Percentiles rank a stretch among this genome's conserved stretches.
Evolutionary conservation across 768 basidiomycete genomes (phyloP).

Genomic region (Leccinum subgranulosum): DNA sequence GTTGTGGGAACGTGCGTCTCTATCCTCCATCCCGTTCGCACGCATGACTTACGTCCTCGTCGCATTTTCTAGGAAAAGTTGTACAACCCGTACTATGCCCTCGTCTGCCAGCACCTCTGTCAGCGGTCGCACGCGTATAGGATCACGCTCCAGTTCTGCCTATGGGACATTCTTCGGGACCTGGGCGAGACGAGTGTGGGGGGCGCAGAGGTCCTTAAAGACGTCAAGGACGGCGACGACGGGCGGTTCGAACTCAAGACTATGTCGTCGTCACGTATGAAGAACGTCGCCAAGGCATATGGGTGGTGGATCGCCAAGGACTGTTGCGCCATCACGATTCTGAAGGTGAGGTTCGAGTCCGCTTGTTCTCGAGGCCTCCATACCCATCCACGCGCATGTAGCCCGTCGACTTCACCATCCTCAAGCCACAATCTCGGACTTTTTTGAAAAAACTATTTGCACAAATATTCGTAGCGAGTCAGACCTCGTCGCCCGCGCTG

Average conservation of each 20-base stretch:
- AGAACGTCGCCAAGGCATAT: constrained; percentile 80
- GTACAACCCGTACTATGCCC: constrained; percentile 95
- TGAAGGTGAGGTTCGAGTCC: constrained; percentile 60
- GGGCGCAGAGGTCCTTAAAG: constrained; percentile 73
- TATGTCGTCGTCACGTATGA: constrained; percentile 55
- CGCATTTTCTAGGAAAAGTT: constrained; percentile 57
- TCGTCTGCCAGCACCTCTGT: constrained; percentile 84
- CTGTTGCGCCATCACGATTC: constrained; percentile 63
- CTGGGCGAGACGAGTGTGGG: constrained; percentile 83
- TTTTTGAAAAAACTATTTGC: constrained; percentile 74
- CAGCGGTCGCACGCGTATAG: constrained; percentile 76
- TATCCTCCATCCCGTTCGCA: background rate
- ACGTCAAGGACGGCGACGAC: constrained; percentile 42
- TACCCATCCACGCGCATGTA: constrained; percentile 28
- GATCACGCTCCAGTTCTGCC: constrained; percentile 89
- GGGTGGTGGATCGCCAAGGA: constrained; percentile 95
- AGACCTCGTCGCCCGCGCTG: constrained; percentile 67
- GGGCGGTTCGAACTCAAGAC: constrained; percentile 42
- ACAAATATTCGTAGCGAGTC: constrained; percentile 70
- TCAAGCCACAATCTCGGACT: constrained; percentile 57
- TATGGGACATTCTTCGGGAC: constrained; percentile 96
- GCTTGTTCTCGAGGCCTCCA: background rate
- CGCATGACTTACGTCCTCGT: background rate
- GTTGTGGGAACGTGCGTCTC: constrained; percentile 75
- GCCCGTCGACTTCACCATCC: constrained; percentile 83